Conservation (phyloP, 768 basidiomycete species). For the Kwoniella newhampshirensis region DNA sequence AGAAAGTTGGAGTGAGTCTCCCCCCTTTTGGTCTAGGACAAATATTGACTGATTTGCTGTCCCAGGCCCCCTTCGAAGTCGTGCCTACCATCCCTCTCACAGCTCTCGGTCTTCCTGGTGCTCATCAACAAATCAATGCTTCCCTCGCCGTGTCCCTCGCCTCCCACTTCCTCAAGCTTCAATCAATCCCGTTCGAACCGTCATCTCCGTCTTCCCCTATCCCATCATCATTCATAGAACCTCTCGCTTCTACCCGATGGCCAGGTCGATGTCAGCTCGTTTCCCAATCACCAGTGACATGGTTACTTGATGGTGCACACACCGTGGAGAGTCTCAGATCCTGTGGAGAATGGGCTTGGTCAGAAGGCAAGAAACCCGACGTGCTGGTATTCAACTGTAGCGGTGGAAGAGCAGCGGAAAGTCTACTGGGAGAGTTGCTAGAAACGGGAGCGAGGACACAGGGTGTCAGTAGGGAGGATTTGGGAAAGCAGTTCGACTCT, state of each 20-base stretch:
- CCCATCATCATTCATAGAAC: slow-evolving; percentile 61
- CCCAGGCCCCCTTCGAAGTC: slow-evolving; percentile 59
- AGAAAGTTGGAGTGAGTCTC: slow-evolving; percentile 62
- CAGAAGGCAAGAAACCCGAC: slow-evolving; percentile 55
- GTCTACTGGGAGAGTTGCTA: slow-evolving; percentile 67
- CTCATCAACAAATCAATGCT: slow-evolving; percentile 85
- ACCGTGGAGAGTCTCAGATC: slow-evolving; percentile 84
- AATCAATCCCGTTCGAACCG: slow-evolving; percentile 28
- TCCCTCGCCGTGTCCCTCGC: slow-evolving; percentile 75
- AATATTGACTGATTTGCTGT: not conserved
- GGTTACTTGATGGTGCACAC: slow-evolving; percentile 96
- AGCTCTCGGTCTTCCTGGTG: slow-evolving; percentile 73
- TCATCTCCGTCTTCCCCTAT: slow-evolving; percentile 50
- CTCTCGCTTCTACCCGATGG: slow-evolving; percentile 74
- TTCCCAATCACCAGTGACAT: slow-evolving; percentile 59
- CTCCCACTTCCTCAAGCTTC: slow-evolving; percentile 62
- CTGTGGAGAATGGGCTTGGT: slow-evolving; percentile 85
- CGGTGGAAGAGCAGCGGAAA: slow-evolving; percentile 74
- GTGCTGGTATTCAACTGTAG: slow-evolving; percentile 94
- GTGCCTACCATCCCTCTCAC: slow-evolving; percentile 59
- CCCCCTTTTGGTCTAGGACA: not conserved
- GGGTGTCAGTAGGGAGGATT: slow-evolving; percentile 22
- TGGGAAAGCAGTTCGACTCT: slow-evolving; percentile 62
- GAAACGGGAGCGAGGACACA: slow-evolving; percentile 55
- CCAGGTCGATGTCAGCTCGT: slow-evolving; percentile 92